Evolutionary conservation across 805 yeast genomes (phyloP).

Genomic region (Kodamaea restingae): DNA sequence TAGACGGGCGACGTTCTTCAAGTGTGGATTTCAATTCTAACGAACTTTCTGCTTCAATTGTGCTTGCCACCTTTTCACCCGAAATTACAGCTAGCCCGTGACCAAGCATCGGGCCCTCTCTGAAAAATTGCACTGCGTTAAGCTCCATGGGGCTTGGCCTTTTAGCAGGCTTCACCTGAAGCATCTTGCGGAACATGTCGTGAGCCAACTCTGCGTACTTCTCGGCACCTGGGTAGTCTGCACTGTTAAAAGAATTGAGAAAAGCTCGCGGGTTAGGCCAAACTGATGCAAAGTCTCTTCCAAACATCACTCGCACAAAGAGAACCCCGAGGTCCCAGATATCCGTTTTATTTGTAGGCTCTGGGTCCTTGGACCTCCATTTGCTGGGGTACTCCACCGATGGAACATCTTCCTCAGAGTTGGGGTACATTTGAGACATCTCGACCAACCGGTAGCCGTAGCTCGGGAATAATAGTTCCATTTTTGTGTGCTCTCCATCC

Average conservation of each 20-base stretch:
- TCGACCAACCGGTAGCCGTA: slow-evolving; percentile 5
- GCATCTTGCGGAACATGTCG: slow-evolving; percentile 63
- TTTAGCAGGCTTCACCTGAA: slow-evolving; percentile 61
- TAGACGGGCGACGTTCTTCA: too few species aligned
- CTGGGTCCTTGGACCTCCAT: slow-evolving; percentile 84
- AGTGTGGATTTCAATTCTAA: too few species aligned
- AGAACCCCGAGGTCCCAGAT: slow-evolving; percentile 90
- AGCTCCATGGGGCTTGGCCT: slow-evolving; percentile 83
- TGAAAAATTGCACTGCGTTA: slow-evolving; percentile 74
- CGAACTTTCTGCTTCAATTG: too few species aligned
- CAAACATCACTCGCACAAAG: slow-evolving; percentile 43
- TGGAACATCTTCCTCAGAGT: slow-evolving; percentile 18
- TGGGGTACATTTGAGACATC: slow-evolving; percentile 22
- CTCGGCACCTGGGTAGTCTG: slow-evolving; percentile 50
- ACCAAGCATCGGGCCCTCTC: slow-evolving; percentile 51
- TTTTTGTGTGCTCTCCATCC: slow-evolving; percentile 8
- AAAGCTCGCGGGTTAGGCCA: slow-evolving; percentile 47
- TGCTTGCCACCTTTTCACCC: not conserved
- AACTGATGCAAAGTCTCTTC: slow-evolving; percentile 58
- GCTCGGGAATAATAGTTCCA: not conserved
- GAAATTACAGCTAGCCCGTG: not conserved
- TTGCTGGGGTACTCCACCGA: slow-evolving; percentile 18
- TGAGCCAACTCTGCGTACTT: slow-evolving; percentile 64
- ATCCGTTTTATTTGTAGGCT: slow-evolving; percentile 70
- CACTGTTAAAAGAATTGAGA: slow-evolving; percentile 18